Percentiles rank a stretch among this genome's conserved stretches.
These are phyloP conservation scores for Talaromyces pinophilus DNA, from an alignment of 2,329 filamentous ascomycete genomes.

Conservation along the genomic window DNA sequence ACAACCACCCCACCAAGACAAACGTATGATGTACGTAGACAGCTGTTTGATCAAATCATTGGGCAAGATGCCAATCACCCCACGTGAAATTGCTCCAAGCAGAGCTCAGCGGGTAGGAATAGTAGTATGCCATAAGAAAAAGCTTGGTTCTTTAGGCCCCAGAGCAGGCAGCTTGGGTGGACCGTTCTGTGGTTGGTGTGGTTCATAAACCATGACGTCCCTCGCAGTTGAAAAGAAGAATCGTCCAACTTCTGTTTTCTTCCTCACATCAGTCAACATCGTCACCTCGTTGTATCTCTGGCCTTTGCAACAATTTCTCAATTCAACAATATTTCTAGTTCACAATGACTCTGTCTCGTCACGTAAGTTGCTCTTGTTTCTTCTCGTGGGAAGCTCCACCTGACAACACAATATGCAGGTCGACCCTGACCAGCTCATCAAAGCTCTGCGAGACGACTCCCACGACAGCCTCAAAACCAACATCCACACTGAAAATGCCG, in stretches of 20 bases:
- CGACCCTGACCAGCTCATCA: constrained; percentile 33
- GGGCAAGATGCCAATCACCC: neutral
- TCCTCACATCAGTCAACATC: neutral
- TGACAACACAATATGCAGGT: constrained; percentile 25
- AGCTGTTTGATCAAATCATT: neutral
- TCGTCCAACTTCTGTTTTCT: neutral
- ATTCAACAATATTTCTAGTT: neutral
- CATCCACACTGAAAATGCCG: constrained; percentile 31
- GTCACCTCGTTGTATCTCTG: neutral
- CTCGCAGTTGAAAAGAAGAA: neutral
- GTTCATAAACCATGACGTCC: constrained; percentile 4
- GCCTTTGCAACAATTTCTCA: neutral
- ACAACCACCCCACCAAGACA: neutral
- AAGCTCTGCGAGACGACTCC: constrained; percentile 29
- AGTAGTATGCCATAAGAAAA: neutral
- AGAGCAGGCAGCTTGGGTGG: neutral
- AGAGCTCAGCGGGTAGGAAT: neutral
- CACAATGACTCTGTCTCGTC: constrained; percentile 16
- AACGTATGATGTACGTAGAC: constrained; percentile 9
- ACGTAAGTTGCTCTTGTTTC: neutral
- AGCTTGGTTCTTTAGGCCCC: constrained; percentile 10
- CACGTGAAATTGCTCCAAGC: neutral
- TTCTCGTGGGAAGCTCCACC: neutral
- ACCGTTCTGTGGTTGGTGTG: neutral
- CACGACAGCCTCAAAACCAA: constrained; percentile 31